Evolutionary conservation across 768 basidiomycete species (phyloP).

Genomic region (Xerocomus brunneocitrinus): DNA sequence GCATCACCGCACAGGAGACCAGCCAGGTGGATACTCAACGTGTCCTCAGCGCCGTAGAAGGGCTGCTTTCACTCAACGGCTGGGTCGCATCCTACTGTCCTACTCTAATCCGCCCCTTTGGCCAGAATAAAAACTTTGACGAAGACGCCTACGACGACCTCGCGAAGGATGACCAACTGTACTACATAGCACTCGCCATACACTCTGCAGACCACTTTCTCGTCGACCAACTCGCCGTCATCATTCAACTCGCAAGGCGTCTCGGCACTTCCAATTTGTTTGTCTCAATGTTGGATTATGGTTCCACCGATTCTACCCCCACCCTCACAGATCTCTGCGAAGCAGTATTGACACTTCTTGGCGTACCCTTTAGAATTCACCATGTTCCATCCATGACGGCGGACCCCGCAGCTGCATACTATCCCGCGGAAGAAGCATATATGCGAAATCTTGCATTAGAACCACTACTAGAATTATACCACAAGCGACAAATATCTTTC

Average conservation of each 20-base stretch:
- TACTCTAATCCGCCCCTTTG: conserved; percentile 90
- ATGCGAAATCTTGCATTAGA: conserved; percentile 91
- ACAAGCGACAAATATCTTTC: conserved; percentile 77
- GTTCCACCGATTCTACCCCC: conserved; percentile 91
- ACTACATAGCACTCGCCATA: conserved; percentile 92
- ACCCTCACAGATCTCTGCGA: conserved; percentile 94
- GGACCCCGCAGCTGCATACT: conserved; percentile 85
- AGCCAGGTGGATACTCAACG: conserved; percentile 87
- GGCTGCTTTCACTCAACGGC: conserved; percentile 90
- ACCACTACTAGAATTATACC: conserved; percentile 77
- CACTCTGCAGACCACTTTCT: conserved; percentile 99
- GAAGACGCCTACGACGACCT: conserved; percentile 84
- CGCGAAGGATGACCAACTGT: conserved; percentile 74
- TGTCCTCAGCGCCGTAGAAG: conserved; percentile 86
- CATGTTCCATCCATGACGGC: conserved; percentile 91
- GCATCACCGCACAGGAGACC: conserved; percentile 79
- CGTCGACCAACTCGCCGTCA: conserved; percentile 96
- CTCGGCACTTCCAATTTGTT: conserved; percentile 88
- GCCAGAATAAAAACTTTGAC: conserved; percentile 75
- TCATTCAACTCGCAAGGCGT: conserved; percentile 90
- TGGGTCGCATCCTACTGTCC: conserved; percentile 98
- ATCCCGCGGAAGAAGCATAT: conserved; percentile 92
- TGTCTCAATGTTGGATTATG: conserved; percentile 97
- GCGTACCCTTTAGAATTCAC: conserved; percentile 88
- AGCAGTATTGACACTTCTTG: conserved; percentile 88